Evolutionary conservation across 2,329 filamentous ascomycete genomes (phyloP).

Genomic region (Alternaria tenuissima): DNA sequence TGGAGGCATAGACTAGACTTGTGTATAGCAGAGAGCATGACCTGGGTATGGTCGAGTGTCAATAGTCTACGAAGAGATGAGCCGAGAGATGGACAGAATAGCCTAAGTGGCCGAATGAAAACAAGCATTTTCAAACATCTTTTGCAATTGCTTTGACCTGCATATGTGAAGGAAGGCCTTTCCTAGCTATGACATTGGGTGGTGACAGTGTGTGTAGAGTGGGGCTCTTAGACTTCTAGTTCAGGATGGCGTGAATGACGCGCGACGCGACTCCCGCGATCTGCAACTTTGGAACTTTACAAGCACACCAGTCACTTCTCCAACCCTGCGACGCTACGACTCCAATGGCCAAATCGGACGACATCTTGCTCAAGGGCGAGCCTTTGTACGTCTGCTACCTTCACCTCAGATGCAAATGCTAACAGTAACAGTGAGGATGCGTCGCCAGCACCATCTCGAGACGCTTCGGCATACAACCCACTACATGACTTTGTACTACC

Average conservation of each 20-base stretch:
- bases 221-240: slow-evolving; percentile 25
- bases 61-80: slow-evolving; percentile 1
- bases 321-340: background rate
- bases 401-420: slow-evolving; percentile 8
- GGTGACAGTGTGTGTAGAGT: background rate
- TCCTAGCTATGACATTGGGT: background rate
- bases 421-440: slow-evolving; percentile 37
- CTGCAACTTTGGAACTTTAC: slow-evolving; percentile 22
- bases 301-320: background rate
- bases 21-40: background rate
- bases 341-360: slow-evolving; percentile 28
- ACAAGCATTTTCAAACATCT: background rate
- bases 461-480: slow-evolving; percentile 72
- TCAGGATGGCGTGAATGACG: slow-evolving; percentile 27
- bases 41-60: slow-evolving; percentile 1
- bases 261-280: slow-evolving; percentile 29
- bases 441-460: slow-evolving; percentile 30
- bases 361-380: slow-evolving; percentile 36
- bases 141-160: background rate
- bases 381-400: slow-evolving; percentile 37
- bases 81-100: background rate
- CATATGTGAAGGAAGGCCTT: background rate
- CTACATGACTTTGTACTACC: slow-evolving; percentile 78
- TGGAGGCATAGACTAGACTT: slow-evolving; percentile 4
- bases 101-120: background rate